phyloP scores from a whole-genome alignment of 805 yeast species.

The Metschnikowia chrysomelidarum region DNA sequence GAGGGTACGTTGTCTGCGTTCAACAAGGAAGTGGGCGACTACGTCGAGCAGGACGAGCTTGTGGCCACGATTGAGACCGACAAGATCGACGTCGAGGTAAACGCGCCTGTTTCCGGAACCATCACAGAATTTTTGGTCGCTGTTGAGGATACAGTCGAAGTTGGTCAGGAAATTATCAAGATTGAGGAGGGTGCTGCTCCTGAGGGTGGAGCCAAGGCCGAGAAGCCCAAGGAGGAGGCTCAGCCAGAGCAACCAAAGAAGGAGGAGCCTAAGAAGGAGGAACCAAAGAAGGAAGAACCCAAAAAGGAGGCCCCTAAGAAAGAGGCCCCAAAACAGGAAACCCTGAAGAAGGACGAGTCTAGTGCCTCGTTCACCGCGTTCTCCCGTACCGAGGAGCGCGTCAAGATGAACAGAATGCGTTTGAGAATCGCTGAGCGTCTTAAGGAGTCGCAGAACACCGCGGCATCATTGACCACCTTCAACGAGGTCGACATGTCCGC shows the following conservation, averaged over 20 bases:
- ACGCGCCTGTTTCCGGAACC: conserved; percentile 90
- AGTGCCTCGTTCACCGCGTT: conserved; percentile 45
- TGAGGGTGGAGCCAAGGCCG: conserved; percentile 27
- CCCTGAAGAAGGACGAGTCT: conserved; percentile 13
- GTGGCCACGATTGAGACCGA: conserved; percentile 98
- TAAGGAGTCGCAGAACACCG: conserved; percentile 98
- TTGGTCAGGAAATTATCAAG: conserved; percentile 88
- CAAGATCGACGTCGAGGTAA: conserved; percentile 96
- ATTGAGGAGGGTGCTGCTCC: conserved; percentile 63
- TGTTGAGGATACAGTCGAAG: conserved; percentile 91
- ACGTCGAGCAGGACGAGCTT: conserved; percentile 79
- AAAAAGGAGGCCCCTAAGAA: conserved; percentile 32
- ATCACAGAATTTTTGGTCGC: conserved; percentile 76
- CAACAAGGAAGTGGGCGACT: conserved; percentile 81
- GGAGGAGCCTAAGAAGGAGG: conserved; percentile 19
- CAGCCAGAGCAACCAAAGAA: conserved; percentile 16
- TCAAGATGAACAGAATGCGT: conserved; percentile 99
- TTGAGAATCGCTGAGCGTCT: conserved; percentile 97
- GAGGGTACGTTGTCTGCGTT: conserved; percentile 85
- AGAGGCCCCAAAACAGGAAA: conserved; percentile 25
- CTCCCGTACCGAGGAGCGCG: conserved; percentile 84
- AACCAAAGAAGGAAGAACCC: conserved; percentile 26
- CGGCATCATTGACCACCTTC: conserved; percentile 96
- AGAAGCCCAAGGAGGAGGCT: conserved; percentile 23
- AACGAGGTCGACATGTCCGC: conserved; percentile 97